These are phyloP conservation scores for Hericium alpestre DNA, from an alignment of 768 basidiomycete species.

Conservation along the genomic window DNA sequence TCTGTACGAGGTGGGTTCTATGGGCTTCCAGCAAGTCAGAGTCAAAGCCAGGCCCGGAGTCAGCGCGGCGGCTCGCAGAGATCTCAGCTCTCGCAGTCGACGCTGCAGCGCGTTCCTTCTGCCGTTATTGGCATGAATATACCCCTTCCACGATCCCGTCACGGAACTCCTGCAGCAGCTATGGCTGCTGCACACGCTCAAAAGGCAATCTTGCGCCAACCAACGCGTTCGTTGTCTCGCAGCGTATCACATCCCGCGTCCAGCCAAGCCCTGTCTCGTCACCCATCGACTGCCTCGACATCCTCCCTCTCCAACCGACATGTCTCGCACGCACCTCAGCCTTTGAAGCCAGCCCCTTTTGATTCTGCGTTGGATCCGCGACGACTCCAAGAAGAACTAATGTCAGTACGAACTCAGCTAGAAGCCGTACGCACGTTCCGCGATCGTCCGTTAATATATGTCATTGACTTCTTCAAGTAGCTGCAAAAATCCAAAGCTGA, in stretches of 20 bases:
- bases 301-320: background rate
- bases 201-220: background rate
- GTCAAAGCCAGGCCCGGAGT: background rate
- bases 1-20: conserved; percentile 10
- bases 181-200: background rate
- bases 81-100: background rate
- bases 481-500: conserved; percentile 5
- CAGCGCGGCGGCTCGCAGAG: background rate
- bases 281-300: background rate
- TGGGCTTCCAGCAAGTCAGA: conserved; percentile 6
- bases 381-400: background rate
- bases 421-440: conserved; percentile 1
- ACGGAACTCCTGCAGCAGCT: background rate
- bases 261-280: background rate
- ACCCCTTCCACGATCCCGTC: background rate
- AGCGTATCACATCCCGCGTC: background rate
- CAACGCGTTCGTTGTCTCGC: background rate
- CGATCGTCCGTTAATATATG: background rate
- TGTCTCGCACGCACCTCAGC: background rate
- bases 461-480: background rate
- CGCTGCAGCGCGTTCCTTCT: background rate
- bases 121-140: background rate
- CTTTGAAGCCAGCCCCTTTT: background rate
- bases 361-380: background rate
- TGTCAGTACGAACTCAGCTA: background rate